Evolutionary conservation across 2,329 filamentous ascomycete genomes (phyloP), one percentile per base, ranked within the genome.

Genomic region (Trichoderma sp.): DNA sequence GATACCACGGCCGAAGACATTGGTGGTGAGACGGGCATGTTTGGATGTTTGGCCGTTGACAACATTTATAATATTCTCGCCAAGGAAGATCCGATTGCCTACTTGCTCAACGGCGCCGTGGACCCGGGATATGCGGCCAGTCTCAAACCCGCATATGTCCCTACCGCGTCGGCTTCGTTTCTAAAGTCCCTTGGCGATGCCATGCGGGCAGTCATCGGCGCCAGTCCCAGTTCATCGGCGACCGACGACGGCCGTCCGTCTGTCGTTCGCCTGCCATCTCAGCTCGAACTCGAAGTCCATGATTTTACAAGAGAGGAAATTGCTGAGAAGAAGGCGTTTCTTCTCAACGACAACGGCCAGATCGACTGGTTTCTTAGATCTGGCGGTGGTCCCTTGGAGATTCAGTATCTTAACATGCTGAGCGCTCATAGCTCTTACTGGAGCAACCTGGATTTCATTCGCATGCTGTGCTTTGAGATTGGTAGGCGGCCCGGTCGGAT

Each of bases 401-500:
- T 97, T 27, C 94, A 98, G 79, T 99, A 99, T 76, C 80, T 98
- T 39, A 97, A 97, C 72, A 99, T 99, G 95, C 81, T 99, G 65
- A 92, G 93, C 67, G 95, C 95, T 9, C 95, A 99, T 78, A 93
- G 92, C 67, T 94, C 92, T 76, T 99, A 99, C 78, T 99, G 95
- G 95, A 86, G 88, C 2, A 89, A 91, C 73, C 87, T 84, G 32
- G 95, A 98, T 76, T 94, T 99, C 77, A 89, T 97, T n/a, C 84
- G 94, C 53, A 90, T 98, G 83, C 80, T 98, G 59, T 96, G 96
- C 52, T 84, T 94, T 35, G 95, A 99, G 79, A 89, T 96, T 72
- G 94, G 94, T 3, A 84, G 94, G 70, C 84, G 84, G 72, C 86
- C 88, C 5, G 94, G 94, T 0, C 88, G 86, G 72, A 82, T 85